A percentile compares a stretch with the other conserved stretches of the same genome.
These are phyloP conservation scores for Spathaspora girioi DNA, from an alignment of 805 yeast genomes.

Conservation along the genomic window DNA sequence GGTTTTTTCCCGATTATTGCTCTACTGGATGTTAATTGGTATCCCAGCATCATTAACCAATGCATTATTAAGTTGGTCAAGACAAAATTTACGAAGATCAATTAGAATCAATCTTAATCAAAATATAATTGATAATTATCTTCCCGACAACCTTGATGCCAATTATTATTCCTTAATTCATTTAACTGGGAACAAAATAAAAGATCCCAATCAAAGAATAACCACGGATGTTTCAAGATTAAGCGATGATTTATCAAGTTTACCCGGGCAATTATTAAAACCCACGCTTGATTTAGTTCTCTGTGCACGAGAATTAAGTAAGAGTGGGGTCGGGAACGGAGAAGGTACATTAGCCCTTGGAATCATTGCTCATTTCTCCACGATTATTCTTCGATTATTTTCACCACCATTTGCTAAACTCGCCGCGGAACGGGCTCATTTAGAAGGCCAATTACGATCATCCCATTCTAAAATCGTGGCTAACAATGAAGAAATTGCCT, in stretches of 20 bases:
- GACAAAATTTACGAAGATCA: conserved; percentile 51
- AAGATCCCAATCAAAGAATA: conserved; percentile 79
- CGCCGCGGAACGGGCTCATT: conserved; percentile 68
- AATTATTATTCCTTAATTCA: conserved; percentile 73
- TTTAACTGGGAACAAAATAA: conserved; percentile 46
- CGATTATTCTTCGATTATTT: conserved; percentile 64
- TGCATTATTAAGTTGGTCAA: conserved; percentile 61
- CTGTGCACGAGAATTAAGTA: conserved; percentile 74
- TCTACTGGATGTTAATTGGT: conserved; percentile 80
- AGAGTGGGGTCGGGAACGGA: conserved; percentile 62
- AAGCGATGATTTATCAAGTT: conserved; percentile 62
- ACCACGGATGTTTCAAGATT: conserved; percentile 77
- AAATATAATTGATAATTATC: conserved; percentile 62
- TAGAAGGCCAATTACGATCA: conserved; percentile 82
- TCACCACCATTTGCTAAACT: conserved; percentile 89
- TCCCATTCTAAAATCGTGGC: conserved; percentile 77
- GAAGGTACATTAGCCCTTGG: conserved; percentile 81
- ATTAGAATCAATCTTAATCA: conserved; percentile 65
- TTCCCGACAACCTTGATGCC: conserved; percentile 66
- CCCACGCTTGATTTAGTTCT: conserved; percentile 77
- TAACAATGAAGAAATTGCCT: conserved; percentile 83
- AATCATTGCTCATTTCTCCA: conserved; percentile 74
- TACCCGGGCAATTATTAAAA: conserved; percentile 80
- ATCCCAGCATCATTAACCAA: conserved; percentile 82
- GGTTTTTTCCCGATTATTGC: conserved; percentile 57